Evolutionary conservation across 768 basidiomycete genomes (phyloP), one percentile per base, ranked within the genome.

Genomic region (Trametes villosa): DNA sequence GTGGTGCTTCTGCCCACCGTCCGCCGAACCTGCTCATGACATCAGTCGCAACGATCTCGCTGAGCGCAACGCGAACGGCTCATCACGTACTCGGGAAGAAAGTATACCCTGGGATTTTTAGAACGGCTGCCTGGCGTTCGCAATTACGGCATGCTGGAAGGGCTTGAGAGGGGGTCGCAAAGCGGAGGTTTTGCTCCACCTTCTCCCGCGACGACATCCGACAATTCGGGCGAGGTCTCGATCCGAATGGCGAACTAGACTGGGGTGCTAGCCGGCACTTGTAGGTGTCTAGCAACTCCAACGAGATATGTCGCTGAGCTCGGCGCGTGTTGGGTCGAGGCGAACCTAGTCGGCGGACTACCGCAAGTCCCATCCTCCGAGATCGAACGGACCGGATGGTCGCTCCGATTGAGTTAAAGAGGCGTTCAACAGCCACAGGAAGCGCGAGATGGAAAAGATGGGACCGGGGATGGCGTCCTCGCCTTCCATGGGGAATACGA

Each of bases 381-480:
- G 27, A 50, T 11, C 30, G 29, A 33, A n/a, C 47, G 56, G 56
- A 49, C 56, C 56, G 56, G 38, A 22, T 8, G n/a, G 24, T 29
- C 26, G 33, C 56, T 49, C 47, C 56, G 56, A 57, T 57, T 57
- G 48, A 50, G 60, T 61, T 61, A 50, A 26, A 44, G 48, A 42
- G 48, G 31, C 60, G 48, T 55, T 31, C 47, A 42, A 42, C 48
- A 50, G 47, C 53, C 31, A 61, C 34, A 54, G 30, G 53, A 54
- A 50, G 38, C 27, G 47, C 47, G 56, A 6, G 36, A 38, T 42
- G 29, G 24, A 55, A 44, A 30, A 40, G 33, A 34, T 50, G 40
- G 30, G 40, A 48, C 29, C 24, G 29, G 20, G 26, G 59, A 42
- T 44, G 24, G n/a, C 47, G 22, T 31, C 24, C 34, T 22, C 22